Evolutionary conservation across 805 yeast genomes (phyloP).

Genomic region (Starmerella etchellsii): DNA sequence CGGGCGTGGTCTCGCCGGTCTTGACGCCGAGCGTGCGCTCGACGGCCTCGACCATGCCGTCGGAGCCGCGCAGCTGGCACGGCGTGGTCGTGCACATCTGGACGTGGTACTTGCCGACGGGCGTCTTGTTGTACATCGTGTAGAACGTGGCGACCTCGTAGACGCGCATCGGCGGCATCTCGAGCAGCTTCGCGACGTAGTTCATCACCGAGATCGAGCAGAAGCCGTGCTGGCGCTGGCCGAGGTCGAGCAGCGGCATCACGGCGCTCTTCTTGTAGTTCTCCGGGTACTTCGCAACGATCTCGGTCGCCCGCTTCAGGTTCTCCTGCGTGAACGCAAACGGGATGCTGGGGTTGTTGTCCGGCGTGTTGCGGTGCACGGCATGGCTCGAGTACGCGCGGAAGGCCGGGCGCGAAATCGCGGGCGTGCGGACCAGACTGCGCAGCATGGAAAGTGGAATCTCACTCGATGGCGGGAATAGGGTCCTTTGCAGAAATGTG

Average conservation of each 20-base stretch:
- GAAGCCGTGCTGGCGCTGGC: slow-evolving; percentile 78
- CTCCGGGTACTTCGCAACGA: slow-evolving; percentile 68
- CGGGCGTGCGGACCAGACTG: background rate
- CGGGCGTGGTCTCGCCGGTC: slow-evolving; percentile 68
- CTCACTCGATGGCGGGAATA: no score
- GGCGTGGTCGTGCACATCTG: slow-evolving; percentile 88
- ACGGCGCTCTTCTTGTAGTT: slow-evolving; percentile 80
- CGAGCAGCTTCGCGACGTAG: slow-evolving; percentile 70
- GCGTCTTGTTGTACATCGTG: slow-evolving; percentile 79
- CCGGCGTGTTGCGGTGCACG: slow-evolving; percentile 61
- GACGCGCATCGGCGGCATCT: slow-evolving; percentile 89
- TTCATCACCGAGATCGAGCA: slow-evolving; percentile 81
- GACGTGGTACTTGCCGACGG: slow-evolving; percentile 72
- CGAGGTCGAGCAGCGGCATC: slow-evolving; percentile 76
- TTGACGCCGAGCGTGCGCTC: slow-evolving; percentile 45
- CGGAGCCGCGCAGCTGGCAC: slow-evolving; percentile 74
- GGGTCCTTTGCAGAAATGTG: slow-evolving; percentile 1
- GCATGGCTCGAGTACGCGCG: slow-evolving; percentile 11
- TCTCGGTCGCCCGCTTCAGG: slow-evolving; percentile 51
- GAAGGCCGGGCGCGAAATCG: background rate
- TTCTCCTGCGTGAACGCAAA: slow-evolving; percentile 63
- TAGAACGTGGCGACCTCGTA: slow-evolving; percentile 86
- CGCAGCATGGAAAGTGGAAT: no score
- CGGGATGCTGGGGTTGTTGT: slow-evolving; percentile 53
- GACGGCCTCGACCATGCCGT: slow-evolving; percentile 61